phyloP scores from a whole-genome alignment of 805 yeast species.

The Cyberlindnera nakhonratchasimensis region DNA sequence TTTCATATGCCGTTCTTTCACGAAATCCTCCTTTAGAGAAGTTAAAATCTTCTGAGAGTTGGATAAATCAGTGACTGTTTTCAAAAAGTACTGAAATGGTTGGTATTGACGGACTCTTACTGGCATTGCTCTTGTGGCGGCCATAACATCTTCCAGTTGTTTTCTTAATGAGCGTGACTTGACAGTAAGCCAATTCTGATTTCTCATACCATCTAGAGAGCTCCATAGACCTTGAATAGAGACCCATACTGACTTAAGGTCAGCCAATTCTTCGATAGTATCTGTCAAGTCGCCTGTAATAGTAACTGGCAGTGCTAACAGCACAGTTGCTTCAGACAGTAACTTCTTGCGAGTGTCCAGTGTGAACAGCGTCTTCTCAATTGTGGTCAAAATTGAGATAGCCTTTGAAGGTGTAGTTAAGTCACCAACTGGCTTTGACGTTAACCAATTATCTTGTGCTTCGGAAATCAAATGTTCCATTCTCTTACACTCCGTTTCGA shows the following conservation, averaged over 20 bases:
- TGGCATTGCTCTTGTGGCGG: conserved; percentile 49
- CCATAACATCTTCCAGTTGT: conserved; percentile 48
- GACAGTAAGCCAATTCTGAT: conserved; percentile 46
- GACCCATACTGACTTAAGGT: conserved; percentile 61
- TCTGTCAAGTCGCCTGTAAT: conserved; percentile 29
- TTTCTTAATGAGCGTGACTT: conserved; percentile 43
- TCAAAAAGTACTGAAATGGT: conserved; percentile 61
- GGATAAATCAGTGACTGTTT: conserved; percentile 34
- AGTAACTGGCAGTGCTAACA: conserved; percentile 33
- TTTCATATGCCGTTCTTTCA: conserved; percentile 69
- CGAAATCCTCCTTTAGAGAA: conserved; percentile 49
- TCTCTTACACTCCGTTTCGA: conserved; percentile 39
- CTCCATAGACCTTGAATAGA: conserved; percentile 51
- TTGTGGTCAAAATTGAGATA: conserved; percentile 26
- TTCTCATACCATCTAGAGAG: conserved; percentile 40
- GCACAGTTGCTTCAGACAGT: conserved; percentile 30
- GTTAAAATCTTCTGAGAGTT: conserved; percentile 32
- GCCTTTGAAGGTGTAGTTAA: conserved; percentile 42
- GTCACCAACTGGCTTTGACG: conserved; percentile 44
- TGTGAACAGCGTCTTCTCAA: conserved; percentile 32
- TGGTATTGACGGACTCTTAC: conserved; percentile 58
- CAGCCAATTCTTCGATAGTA: conserved; percentile 47
- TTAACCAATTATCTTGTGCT: conserved; percentile 44
- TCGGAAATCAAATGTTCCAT: conserved; percentile 32
- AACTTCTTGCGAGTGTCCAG: conserved; percentile 15